These are phyloP conservation scores for Trichoderma guizhouense DNA, from an alignment of 2,329 filamentous ascomycete species.

Conservation along the genomic window DNA sequence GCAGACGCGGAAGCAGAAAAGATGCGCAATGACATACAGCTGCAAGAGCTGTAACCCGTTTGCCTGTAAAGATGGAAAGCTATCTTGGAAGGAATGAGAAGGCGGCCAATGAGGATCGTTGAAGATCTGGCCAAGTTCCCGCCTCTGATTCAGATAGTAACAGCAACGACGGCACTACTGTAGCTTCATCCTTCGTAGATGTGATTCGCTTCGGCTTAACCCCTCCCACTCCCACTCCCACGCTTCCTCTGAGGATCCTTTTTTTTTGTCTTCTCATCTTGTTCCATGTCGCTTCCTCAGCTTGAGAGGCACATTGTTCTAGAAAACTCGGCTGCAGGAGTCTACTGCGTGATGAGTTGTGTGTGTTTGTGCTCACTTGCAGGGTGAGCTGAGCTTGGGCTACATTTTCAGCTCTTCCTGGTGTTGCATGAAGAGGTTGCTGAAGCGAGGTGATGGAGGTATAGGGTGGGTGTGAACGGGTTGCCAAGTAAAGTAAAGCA, in stretches of 20 bases:
- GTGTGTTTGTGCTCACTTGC: not conserved
- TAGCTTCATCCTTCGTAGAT: not conserved
- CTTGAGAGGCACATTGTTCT: not conserved
- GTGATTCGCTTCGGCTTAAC: not conserved
- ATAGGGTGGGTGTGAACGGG: not conserved
- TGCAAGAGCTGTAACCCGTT: too few relatives aligned
- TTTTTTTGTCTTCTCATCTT: not conserved
- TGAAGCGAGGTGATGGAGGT: not conserved
- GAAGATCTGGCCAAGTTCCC: not conserved
- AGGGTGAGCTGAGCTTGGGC: not conserved
- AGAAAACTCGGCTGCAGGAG: not conserved
- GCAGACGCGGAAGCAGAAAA: not conserved
- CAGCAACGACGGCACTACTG: not conserved
- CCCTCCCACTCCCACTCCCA: not conserved
- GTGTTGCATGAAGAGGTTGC: not conserved
- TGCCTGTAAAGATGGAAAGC: not conserved
- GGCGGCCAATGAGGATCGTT: not conserved
- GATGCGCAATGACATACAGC: not conserved
- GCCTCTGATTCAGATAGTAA: not conserved
- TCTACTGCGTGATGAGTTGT: not conserved
- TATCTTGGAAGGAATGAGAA: not conserved
- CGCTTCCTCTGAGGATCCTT: not conserved
- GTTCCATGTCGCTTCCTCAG: not conserved
- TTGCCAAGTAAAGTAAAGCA: not conserved
- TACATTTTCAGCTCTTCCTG: not conserved